A percentile compares a stretch with the other conserved stretches of the same genome.
Conservation (phyloP, 192 early-diverging fungal genomes). For the Backusella liffmaniae region DNA sequence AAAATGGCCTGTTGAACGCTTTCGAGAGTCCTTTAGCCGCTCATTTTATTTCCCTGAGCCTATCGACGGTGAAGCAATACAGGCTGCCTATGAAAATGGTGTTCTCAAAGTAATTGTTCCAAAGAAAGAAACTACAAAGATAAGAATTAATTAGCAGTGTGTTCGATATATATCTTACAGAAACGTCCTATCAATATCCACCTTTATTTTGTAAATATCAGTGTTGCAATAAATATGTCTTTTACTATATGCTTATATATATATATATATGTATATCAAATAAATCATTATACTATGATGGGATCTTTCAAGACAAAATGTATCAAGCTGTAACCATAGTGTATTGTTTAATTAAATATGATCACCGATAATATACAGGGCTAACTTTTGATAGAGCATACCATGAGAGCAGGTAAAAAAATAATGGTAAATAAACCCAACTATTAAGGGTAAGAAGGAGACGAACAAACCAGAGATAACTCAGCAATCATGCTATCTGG, state of each 20-base stretch:
- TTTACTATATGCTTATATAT: background rate
- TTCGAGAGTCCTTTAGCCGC: background rate
- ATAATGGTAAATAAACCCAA: too few species aligned
- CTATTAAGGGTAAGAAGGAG: background rate
- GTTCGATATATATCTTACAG: background rate
- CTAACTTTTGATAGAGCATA: too few species aligned
- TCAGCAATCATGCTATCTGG: background rate
- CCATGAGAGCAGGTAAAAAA: too few species aligned
- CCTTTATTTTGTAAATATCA: background rate
- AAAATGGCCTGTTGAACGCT: background rate
- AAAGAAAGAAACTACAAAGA: background rate
- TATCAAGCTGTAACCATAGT: too few species aligned
- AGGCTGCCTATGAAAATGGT: constrained; percentile 4
- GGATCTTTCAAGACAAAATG: too few species aligned
- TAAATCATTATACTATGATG: too few species aligned
- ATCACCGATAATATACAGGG: too few species aligned
- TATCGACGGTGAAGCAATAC: background rate
- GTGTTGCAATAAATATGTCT: background rate
- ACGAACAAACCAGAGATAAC: background rate
- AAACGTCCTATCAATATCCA: background rate
- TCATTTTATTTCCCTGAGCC: background rate
- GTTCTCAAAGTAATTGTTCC: background rate
- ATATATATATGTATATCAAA: too few species aligned
- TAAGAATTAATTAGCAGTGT: background rate
- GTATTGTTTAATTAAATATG: too few species aligned